Evolutionary conservation across 371 early-diverging fungal genomes (phyloP).

Genomic region (Capillidium rhysosporum): DNA sequence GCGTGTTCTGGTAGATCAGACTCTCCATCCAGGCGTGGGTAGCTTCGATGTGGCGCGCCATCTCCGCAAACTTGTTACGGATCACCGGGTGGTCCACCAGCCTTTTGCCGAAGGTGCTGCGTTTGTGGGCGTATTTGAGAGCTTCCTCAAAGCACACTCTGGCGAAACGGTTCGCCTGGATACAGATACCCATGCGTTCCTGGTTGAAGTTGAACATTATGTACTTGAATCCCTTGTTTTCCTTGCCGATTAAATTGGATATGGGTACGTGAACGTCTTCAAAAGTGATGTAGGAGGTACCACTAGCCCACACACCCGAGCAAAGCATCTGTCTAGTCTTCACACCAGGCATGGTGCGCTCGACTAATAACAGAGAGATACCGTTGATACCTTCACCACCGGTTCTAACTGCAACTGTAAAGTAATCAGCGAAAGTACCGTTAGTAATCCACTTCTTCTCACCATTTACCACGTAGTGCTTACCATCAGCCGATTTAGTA

Average conservation of each 20-base stretch:
- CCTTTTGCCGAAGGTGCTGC: slow-evolving; percentile 66
- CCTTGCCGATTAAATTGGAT: slow-evolving; percentile 60
- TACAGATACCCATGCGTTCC: slow-evolving; percentile 56
- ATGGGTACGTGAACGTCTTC: slow-evolving; percentile 77
- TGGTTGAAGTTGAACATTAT: slow-evolving; percentile 60
- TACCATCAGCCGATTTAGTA: slow-evolving; percentile 46
- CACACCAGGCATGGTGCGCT: slow-evolving; percentile 64
- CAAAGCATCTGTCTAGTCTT: slow-evolving; percentile 59
- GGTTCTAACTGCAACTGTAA: slow-evolving; percentile 45
- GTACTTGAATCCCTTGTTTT: slow-evolving; percentile 72
- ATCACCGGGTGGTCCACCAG: slow-evolving; percentile 49
- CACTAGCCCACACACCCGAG: slow-evolving; percentile 61
- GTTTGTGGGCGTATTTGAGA: slow-evolving; percentile 67
- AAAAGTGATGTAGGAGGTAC: slow-evolving; percentile 51
- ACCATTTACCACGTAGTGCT: slow-evolving; percentile 55
- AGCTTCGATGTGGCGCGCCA: slow-evolving; percentile 72
- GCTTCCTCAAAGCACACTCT: slow-evolving; percentile 75
- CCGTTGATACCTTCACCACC: slow-evolving; percentile 71
- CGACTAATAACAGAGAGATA: slow-evolving; percentile 53
- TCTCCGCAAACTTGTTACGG: slow-evolving; percentile 43
- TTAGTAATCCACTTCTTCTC: slow-evolving; percentile 82
- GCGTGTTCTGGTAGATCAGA: slow-evolving; percentile 37
- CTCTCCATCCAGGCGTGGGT: slow-evolving; percentile 71
- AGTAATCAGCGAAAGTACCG: slow-evolving; percentile 62
- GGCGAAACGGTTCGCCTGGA: slow-evolving; percentile 69